These are phyloP conservation scores for Aspergillus tamarii DNA, from an alignment of 2,329 filamentous ascomycete species.

Conservation along the genomic window DNA sequence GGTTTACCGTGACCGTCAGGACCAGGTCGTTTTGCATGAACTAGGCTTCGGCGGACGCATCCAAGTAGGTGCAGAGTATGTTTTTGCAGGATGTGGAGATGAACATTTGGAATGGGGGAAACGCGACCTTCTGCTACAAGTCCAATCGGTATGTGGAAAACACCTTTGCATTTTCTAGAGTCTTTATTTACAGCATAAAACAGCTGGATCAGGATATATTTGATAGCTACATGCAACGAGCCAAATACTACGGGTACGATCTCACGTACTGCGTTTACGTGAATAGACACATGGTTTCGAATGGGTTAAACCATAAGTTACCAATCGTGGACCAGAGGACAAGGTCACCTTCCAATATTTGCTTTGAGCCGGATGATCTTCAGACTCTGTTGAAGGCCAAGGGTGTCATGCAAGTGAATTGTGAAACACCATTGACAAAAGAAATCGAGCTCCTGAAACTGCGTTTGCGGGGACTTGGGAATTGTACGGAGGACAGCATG, in stretches of 20 bases:
- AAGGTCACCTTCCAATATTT: background rate
- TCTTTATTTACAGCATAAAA: background rate
- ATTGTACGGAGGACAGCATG: background rate
- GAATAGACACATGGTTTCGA: background rate
- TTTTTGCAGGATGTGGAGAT: conserved; percentile 21
- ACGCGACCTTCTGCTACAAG: conserved; percentile 19
- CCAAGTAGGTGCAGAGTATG: conserved; percentile 19
- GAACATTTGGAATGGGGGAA: conserved; percentile 12
- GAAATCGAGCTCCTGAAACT: conserved; percentile 1
- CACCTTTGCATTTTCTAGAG: background rate
- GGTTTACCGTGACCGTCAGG: conserved; percentile 11
- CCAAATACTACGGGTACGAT: conserved; percentile 23
- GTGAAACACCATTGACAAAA: background rate
- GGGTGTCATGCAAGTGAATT: background rate
- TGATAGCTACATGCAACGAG: conserved; percentile 14
- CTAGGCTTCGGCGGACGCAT: conserved; percentile 16
- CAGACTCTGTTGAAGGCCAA: background rate
- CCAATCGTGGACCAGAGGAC: background rate
- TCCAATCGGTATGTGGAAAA: conserved; percentile 16
- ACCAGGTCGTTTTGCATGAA: conserved; percentile 20
- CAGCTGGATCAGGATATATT: conserved; percentile 20
- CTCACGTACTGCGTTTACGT: conserved; percentile 2
- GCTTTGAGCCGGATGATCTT: background rate
- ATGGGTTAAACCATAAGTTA: background rate
- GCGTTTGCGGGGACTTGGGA: background rate